These are phyloP conservation scores for Sistotremastrum suecicum DNA, from an alignment of 768 basidiomycete genomes.

Conservation along the genomic window DNA sequence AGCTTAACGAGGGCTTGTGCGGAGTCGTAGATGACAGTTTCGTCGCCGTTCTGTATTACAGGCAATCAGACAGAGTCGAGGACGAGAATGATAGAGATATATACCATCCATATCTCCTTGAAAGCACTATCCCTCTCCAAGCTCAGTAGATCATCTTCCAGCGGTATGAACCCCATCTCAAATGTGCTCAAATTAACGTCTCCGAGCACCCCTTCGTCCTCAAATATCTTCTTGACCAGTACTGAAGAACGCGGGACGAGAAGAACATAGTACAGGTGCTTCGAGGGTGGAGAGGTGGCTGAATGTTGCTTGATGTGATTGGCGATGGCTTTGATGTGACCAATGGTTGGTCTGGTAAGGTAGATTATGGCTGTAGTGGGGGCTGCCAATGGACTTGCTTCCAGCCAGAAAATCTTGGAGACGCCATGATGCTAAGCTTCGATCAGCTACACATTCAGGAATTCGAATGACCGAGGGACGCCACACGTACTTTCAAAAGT, in stretches of 20 bases:
- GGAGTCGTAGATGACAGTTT: conserved; percentile 79
- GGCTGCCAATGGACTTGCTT: conserved; percentile 70
- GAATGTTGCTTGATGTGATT: conserved; percentile 85
- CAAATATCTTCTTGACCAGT: conserved; percentile 71
- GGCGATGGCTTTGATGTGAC: conserved; percentile 78
- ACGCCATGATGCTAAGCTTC: conserved; percentile 81
- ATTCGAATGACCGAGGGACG: not conserved
- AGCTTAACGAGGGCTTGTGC: conserved; percentile 73
- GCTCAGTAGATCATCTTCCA: conserved; percentile 87
- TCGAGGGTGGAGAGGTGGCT: conserved; percentile 39
- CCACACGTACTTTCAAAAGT: conserved; percentile 59
- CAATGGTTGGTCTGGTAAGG: conserved; percentile 78
- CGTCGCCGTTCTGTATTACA: conserved; percentile 72
- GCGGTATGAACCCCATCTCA: conserved; percentile 85
- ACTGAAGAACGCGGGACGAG: conserved; percentile 82
- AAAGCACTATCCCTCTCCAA: conserved; percentile 78
- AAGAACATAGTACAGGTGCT: conserved; percentile 75
- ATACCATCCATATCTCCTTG: conserved; percentile 82
- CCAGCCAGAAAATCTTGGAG: conserved; percentile 99
- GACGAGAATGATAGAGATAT: conserved; percentile 16
- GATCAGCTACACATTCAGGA: conserved; percentile 4
- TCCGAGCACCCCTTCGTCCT: conserved; percentile 97
- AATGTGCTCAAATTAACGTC: conserved; percentile 79
- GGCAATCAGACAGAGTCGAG: conserved; percentile 3
- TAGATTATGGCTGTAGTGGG: conserved; percentile 86